These are phyloP conservation scores for Marsdenia floribunda DNA, from an alignment of 257 asterid species.

Conservation along the genomic window DNA sequence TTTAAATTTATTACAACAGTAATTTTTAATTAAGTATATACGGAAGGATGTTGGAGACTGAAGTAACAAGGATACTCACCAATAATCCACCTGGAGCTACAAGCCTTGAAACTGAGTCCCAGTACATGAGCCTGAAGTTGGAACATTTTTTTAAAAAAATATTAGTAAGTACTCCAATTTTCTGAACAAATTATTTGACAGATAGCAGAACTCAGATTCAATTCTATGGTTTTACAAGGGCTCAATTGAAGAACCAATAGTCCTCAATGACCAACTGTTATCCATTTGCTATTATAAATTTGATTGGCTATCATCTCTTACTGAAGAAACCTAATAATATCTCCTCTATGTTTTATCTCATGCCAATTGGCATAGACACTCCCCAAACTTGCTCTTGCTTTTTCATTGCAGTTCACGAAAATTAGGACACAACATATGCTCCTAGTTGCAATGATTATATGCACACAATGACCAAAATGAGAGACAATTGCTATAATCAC, in stretches of 20 bases:
- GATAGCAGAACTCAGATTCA: not conserved
- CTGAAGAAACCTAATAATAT: not conserved
- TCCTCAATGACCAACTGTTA: not conserved
- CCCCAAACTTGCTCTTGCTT: not conserved
- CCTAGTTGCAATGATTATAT: not conserved
- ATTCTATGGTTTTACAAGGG: not conserved
- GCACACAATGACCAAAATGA: not conserved
- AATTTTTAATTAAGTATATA: not conserved
- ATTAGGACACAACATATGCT: not conserved
- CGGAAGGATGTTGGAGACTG: not conserved
- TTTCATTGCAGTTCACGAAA: not conserved
- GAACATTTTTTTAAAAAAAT: not conserved
- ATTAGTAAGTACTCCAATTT: not conserved
- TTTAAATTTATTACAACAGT: not conserved
- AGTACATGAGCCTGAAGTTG: constrained; percentile 72
- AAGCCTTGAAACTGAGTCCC: constrained; percentile 79
- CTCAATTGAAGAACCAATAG: not conserved
- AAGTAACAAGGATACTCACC: constrained; percentile 47
- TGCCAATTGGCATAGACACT: not conserved
- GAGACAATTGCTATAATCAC: constrained; percentile 26
- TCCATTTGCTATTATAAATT: not conserved
- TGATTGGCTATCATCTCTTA: not conserved
- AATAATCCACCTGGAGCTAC: constrained; percentile 85
- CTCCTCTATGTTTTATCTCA: not conserved
- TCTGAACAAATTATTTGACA: constrained; percentile 2